Evolutionary conservation across 2,329 filamentous ascomycete genomes (phyloP), one percentile per base, ranked within the genome.

Genomic region (Juglanconis oblonga): DNA sequence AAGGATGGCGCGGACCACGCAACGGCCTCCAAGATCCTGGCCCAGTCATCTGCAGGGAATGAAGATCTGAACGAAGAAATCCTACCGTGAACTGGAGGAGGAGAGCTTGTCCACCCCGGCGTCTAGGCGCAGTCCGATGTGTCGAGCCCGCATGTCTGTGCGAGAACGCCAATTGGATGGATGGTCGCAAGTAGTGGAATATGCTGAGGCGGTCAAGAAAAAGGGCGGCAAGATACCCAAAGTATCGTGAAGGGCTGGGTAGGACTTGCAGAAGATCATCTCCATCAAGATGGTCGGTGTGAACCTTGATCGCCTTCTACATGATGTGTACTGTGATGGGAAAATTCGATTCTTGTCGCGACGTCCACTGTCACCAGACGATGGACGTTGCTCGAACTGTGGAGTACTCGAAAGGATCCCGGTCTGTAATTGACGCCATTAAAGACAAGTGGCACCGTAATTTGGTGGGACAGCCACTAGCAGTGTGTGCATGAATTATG

Each of bases 381-480:
- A 45, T 45, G 56, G 51, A 55, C 38, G 55, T 50, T 49, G 50
- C 42, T 45, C 45, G 61, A 57, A 33, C 38, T 17, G 51, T 33
- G 62, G 55, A 52, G 49, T 24, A 24, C n/a, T 38, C 32, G 55
- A 36, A 32, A 51, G 29, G n/a, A 62, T 50, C 52, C 62, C 54
- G 54, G 59, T 50, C 45, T 36, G 33, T 47, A 53, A 55, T 38
- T 58, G 58, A 64, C 64, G 62, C 62, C 61, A 62, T 60, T 32
- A 56, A 59, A 58, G 45, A 31, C 53, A 59, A 58, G 64, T 64
- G 64, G 64, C 62, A 56, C 64, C 62, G 64, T 59, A 65, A 66
- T 66, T 65, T 66, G 54, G 52, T 50, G 40, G 35, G 52, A 47
- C 51, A 56, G 64, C 64, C 65, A 66, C 64, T 66, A 63, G 62